Base-by-base conservation (phyloP, 371 early-diverging fungal species). In the Lichtheimia corymbifera region DNA sequence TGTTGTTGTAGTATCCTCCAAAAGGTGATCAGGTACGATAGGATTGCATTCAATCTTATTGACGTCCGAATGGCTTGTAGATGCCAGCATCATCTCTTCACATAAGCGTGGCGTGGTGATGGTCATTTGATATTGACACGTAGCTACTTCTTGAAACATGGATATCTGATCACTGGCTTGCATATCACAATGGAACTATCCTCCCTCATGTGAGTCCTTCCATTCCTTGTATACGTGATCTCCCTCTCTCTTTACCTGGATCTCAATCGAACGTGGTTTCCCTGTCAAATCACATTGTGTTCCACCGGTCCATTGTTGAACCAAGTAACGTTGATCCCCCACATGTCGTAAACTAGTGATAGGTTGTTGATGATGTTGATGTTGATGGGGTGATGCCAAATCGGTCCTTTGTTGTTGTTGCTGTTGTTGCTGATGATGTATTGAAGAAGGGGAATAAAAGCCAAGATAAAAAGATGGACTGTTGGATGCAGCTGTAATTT, bases 91-190 rank as follows among this genome's bases (percentile, higher is more conserved):
- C 47, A 82, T 67, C 49, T 90, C 89, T 41, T 79, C 77, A 69
- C 93, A 93, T 49, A 93, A 73, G 0, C 83, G 73, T 12, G 90
- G 86, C 2, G 92, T 90, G 49, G 84, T 73, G 27, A 93, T 82
- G 6, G 87, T 69, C 64, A 90, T 83, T n/a, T 83, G 78, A 53
- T 93, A 93, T 20, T 77, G 72, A 65, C 93, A 93, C 0, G 82
- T 86, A 5, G 84, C 62, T 0, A 77, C 63, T 63, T 93, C 93
- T 17, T 74, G 78, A 40, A 88, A 78, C 30, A 73, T 65, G 0
- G 83, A 70, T 24, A 93, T 86, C 15, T 77, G 74, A 35, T 88
- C 88, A 3, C 69, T 59, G 20, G 76, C 63, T 57, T 83, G 77
- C 60, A 81, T 72, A 58, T 80, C 83, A 62, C 91, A 91, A 56